A percentile compares a stretch with the other conserved stretches of the same genome.
phyloP scores from a whole-genome alignment of 305 asterid species.

The Caryopteris hybrid region DNA sequence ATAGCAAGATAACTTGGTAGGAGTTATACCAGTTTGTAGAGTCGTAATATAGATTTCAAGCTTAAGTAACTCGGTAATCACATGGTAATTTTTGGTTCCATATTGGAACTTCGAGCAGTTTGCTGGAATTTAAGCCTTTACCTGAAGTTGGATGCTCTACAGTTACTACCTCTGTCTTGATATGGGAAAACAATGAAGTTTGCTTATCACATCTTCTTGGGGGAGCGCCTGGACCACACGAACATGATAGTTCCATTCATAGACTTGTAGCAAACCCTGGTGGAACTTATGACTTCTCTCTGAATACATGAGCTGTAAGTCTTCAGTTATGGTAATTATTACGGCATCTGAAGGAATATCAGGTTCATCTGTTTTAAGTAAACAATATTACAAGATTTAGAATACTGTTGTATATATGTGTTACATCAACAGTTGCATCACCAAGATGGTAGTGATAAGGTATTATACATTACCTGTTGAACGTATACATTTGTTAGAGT shows the following conservation, averaged over 20 bases:
- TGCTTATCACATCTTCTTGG: neutral
- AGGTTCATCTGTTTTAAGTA: neutral
- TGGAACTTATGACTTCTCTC: neutral
- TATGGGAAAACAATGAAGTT: neutral
- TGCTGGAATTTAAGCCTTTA: neutral
- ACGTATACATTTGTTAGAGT: neutral
- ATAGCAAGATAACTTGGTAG: neutral
- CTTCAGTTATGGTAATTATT: neutral
- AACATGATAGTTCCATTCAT: neutral
- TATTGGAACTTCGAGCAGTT: neutral
- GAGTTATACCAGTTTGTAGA: neutral
- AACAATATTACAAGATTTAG: neutral
- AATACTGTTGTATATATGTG: neutral
- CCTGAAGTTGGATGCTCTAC: neutral
- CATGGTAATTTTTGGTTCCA: neutral
- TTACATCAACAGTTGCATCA: neutral
- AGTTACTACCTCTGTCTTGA: neutral
- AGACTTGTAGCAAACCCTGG: neutral
- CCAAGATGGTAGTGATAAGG: neutral
- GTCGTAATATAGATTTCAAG: neutral
- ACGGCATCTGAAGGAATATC: neutral
- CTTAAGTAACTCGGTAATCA: neutral
- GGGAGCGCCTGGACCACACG: conserved; percentile 1
- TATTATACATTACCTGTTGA: neutral
- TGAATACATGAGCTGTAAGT: neutral